Conservation (phyloP, 176 grass and related monocot genomes). For the Miscanthus lutarioriparius region DNA sequence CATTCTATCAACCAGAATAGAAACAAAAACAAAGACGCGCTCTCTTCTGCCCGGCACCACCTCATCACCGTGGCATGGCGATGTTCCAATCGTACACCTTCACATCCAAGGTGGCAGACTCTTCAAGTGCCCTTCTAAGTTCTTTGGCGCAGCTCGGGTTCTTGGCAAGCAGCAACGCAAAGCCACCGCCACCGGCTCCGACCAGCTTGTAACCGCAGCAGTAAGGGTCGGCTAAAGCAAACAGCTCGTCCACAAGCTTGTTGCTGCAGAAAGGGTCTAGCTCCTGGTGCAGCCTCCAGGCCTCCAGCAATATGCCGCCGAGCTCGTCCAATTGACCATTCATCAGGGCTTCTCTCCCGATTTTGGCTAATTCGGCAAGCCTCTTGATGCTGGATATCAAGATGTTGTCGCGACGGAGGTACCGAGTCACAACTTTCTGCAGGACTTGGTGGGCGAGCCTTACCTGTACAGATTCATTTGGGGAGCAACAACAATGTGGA, state of each 20-base stretch:
- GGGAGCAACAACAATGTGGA: not conserved
- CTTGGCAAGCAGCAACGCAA: slow-evolving; percentile 80
- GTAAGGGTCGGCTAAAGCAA: slow-evolving; percentile 70
- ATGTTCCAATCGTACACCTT: slow-evolving; percentile 79
- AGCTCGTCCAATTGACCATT: slow-evolving; percentile 67
- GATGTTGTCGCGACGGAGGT: slow-evolving; percentile 72
- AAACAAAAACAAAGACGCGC: not conserved
- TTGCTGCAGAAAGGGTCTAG: slow-evolving; percentile 95
- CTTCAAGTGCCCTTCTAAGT: slow-evolving; percentile 40
- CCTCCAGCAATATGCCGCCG: slow-evolving; percentile 80
- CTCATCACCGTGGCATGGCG: slow-evolving; percentile 35
- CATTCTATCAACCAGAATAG: not conserved
- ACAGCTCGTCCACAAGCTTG: slow-evolving; percentile 66
- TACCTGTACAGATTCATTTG: slow-evolving; percentile 47
- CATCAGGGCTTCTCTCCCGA: slow-evolving; percentile 80
- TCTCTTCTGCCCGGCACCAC: not conserved
- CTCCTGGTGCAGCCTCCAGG: slow-evolving; percentile 86
- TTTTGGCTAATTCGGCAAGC: slow-evolving; percentile 66
- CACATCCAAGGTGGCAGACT: slow-evolving; percentile 52
- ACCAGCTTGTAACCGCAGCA: slow-evolving; percentile 95
- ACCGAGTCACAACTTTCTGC: slow-evolving; percentile 82
- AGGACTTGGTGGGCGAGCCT: slow-evolving; percentile 83
- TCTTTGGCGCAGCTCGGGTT: slow-evolving; percentile 22
- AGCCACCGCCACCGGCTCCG: slow-evolving; percentile 82
- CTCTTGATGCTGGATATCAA: slow-evolving; percentile 88